Evolutionary conservation across 2,329 filamentous ascomycete species (phyloP), one percentile per base, ranked within the genome.

Genomic region (Scleromitrula shiraiana): DNA sequence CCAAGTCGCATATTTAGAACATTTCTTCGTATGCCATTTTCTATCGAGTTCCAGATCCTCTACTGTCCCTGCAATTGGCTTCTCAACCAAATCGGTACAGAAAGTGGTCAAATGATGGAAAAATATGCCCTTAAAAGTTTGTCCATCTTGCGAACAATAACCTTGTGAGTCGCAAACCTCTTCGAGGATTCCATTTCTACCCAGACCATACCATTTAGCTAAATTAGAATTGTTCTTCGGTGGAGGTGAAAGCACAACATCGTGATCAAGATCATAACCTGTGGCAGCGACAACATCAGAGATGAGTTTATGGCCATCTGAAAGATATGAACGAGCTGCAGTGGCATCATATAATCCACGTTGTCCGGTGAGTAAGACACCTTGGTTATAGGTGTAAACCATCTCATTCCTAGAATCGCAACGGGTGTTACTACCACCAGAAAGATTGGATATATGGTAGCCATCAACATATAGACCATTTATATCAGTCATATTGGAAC

Each of bases 371-470:
- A 96, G 76, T 1, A 97, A 61, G 4, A 96, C 88, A 19, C 90
- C 91, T 66, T 97, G 91, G 67, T 97, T 97, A 70, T 97, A 96
- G 0, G 89, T 94, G 66, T 90, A 95, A 7, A 95, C 84, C 82
- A 89, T 91, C 57, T 90, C 80, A 65, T 95, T 87, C 41, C 89
- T 78, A 41, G 78, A 65, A 62, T 96, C 87, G 64, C 91, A 96
- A 53, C 78, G 74, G 0, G 78, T 82, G 48, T 85, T 88, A 41
- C 73, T 74, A 50, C 75, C 74, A 6, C 70, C 68, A 49, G 79
- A 76, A 68, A 75, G 85, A 20, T 78, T 78, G 12, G 73, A 77
- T 59, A 97, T 84, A 65, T 97, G 91, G 63, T 88, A 97, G 9
- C 91, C 91, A 59, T 97, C 91, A 0, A 81, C 80, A 62, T 87